phyloP scores from a whole-genome alignment of 805 yeast species.

The Saitoella complicata region DNA sequence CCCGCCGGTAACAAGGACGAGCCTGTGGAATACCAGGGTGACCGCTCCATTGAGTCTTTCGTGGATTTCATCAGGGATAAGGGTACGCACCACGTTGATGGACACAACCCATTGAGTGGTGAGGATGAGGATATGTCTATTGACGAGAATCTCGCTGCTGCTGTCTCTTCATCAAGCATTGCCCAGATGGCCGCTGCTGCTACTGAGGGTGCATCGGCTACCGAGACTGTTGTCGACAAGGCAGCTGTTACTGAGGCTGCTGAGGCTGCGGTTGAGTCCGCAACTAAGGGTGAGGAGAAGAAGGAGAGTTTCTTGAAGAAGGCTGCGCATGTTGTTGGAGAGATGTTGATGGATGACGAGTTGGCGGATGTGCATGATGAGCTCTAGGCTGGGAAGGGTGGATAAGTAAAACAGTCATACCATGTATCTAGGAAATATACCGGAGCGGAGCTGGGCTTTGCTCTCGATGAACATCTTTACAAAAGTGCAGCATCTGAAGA shows the following conservation, averaged over 20 bases:
- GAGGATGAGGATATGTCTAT: constrained; percentile 11
- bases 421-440: no score
- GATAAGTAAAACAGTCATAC: no score
- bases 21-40: constrained; percentile 50
- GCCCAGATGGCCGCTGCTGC: no score
- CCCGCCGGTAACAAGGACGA: constrained; percentile 67
- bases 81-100: constrained; percentile 52
- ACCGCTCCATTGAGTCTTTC: constrained; percentile 58
- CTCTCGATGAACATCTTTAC: no score
- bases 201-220: no score
- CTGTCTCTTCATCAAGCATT: no score
- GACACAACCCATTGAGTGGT: constrained; percentile 14
- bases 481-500: no score
- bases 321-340: constrained; percentile 6
- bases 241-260: constrained; percentile 6
- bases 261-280: constrained; percentile 13
- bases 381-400: constrained; percentile 6
- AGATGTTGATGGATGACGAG: constrained; percentile 20
- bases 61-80: constrained; percentile 53
- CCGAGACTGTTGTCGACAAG: no score
- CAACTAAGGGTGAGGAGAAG: no score
- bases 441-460: no score
- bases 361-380: constrained; percentile 14
- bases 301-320: no score
- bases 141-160: constrained; percentile 10